Percentiles rank a stretch among this genome's conserved stretches.
Evolutionary conservation across 2,329 filamentous ascomycete species (phyloP).

Genomic region (Microdochium bolleyi): DNA sequence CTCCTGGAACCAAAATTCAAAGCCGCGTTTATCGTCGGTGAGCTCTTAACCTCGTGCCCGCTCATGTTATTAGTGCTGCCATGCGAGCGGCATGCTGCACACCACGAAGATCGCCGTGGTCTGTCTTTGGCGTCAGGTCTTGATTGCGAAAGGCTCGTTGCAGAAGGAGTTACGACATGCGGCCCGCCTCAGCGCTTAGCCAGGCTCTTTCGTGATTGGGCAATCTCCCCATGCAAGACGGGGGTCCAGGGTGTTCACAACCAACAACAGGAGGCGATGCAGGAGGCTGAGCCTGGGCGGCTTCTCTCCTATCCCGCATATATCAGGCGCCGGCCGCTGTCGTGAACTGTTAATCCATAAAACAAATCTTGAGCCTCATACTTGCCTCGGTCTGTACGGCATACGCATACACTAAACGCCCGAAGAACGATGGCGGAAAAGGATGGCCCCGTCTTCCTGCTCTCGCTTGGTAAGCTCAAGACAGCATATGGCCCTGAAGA

Average conservation of each 20-base stretch:
- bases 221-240: neutral
- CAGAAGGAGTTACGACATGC: neutral
- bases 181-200: neutral
- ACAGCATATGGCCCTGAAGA: neutral
- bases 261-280: neutral
- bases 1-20: no score
- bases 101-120: no score
- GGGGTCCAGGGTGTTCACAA: neutral
- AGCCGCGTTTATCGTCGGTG: no score
- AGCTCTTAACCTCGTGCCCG: no score
- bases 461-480: slow-evolving; percentile 10
- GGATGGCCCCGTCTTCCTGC: slow-evolving; percentile 1
- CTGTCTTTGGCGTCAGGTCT: no score
- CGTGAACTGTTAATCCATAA: no score
- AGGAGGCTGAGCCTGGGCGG: no score
- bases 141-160: neutral
- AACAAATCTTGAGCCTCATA: no score
- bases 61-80: no score
- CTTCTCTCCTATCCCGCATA: no score
- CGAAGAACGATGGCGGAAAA: neutral
- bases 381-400: neutral
- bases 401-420: neutral
- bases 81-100: no score
- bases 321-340: no score
- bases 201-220: neutral